phyloP scores from a whole-genome alignment of 768 basidiomycete genomes.

The Rhodosporidiobolus odoratus region DNA sequence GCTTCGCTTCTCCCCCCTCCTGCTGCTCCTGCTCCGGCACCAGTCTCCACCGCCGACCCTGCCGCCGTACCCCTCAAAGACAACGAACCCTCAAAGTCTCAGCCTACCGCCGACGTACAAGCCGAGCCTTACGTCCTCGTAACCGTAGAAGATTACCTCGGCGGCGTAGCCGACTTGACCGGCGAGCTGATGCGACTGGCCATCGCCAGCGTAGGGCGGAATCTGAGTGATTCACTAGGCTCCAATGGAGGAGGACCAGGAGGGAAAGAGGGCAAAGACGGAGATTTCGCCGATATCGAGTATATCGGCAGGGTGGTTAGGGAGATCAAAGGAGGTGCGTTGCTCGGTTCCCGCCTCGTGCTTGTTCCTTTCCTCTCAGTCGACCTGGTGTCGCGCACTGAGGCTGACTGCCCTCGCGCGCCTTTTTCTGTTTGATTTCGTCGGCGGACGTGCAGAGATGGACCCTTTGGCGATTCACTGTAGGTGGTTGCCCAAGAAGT shows the following conservation, averaged over 20 bases:
- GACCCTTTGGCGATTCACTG: constrained; percentile 68
- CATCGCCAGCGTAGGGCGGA: constrained; percentile 63
- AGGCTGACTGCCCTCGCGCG: no score
- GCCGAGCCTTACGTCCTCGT: constrained; percentile 25
- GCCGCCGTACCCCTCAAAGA: background rate
- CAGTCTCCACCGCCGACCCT: background rate
- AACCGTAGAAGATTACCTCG: constrained; percentile 69
- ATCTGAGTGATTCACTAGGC: constrained; percentile 2
- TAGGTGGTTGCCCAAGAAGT: constrained; percentile 75
- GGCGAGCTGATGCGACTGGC: constrained; percentile 96
- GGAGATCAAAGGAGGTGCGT: constrained; percentile 47
- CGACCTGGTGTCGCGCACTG: no score
- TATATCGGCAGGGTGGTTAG: constrained; percentile 45
- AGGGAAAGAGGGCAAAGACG: constrained; percentile 39
- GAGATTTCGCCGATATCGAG: constrained; percentile 45
- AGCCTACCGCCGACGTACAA: background rate
- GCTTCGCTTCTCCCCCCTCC: constrained; percentile 24
- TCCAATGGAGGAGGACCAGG: background rate
- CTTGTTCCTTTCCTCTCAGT: constrained; percentile 45
- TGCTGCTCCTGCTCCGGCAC: background rate
- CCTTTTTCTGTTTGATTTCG: constrained; percentile 50
- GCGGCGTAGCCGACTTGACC: constrained; percentile 88
- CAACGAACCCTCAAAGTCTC: background rate
- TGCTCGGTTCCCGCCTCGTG: no score
- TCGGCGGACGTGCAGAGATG: constrained; percentile 49